These are phyloP conservation scores for Candida parachauliodes DNA, from an alignment of 805 yeast genomes.

Conservation along the genomic window DNA sequence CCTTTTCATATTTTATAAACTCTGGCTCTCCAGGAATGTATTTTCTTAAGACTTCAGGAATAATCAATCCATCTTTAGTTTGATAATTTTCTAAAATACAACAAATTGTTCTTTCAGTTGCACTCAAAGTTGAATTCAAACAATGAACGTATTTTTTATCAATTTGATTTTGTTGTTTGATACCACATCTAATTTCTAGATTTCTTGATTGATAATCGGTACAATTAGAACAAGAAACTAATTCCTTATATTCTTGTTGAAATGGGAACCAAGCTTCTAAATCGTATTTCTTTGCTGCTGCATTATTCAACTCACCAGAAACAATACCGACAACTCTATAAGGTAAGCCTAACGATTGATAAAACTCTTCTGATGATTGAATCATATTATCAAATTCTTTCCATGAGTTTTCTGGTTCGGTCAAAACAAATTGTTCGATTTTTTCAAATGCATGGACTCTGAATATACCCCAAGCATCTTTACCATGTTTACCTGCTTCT, in stretches of 20 bases:
- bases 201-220: conserved; percentile 99
- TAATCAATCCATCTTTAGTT: conserved; percentile 88
- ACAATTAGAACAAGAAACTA: conserved; percentile 98
- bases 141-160: conserved; percentile 98
- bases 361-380: conserved; percentile 83
- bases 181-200: conserved; percentile 97
- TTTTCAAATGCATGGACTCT: conserved; percentile 98
- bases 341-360: conserved; percentile 86
- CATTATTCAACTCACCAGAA: conserved; percentile 96
- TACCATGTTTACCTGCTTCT: conserved; percentile 99
- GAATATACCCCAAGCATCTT: conserved; percentile 99
- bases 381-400: conserved; percentile 96
- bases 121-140: conserved; percentile 94
- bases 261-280: conserved; percentile 99
- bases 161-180: conserved; percentile 89
- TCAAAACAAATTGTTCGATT: conserved; percentile 91
- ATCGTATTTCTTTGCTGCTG: conserved; percentile 98
- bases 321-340: conserved; percentile 98
- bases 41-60: conserved; percentile 93
- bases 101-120: conserved; percentile 97
- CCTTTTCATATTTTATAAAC: conserved; percentile 85
- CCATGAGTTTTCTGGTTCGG: conserved; percentile 99
- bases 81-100: conserved; percentile 97
- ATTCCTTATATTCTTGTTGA: conserved; percentile 97
- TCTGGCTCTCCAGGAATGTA: conserved; percentile 99